Base-by-base conservation (phyloP, 208 protist genomes). In the Trypanosoma melophagium region DNA sequence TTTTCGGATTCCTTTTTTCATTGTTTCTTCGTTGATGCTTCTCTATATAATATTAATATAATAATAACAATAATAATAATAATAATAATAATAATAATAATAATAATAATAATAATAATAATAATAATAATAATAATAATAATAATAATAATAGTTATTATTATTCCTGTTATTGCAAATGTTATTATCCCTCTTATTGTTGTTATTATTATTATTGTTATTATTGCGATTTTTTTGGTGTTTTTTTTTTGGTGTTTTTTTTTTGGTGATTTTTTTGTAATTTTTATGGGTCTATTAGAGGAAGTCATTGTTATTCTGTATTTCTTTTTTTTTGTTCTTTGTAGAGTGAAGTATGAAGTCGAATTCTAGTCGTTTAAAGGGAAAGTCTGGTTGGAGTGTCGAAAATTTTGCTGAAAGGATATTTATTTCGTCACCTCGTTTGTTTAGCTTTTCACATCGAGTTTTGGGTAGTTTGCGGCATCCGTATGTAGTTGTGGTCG, bases 391-490 rank as follows among this genome's bases (percentile, higher is more conserved):
- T 16, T 67, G 60, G 0, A 57, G 61, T 41, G 59, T 88, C 8
- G 83, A 94, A 22, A 74, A 76, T 40, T 66, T 91, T 31, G 81
- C 82, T 8, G 84, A 93, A 51, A 76, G 77, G 16, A 71, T 93
- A 56, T 93, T 93, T 71, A 69, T 93, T 42, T 74, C 63, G 3
- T 69, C 22, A 25, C 78, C 83, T 2, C 69, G 88, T 40, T 60
- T 73, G 9, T 65, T 94, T 49, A 83, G 83, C 67, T 94, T 94
- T 63, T 87, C 85, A 12, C 88, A 94, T 59, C 71, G 88, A n/a
- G 65, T 72, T 12, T n/a, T 81, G 8, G 62, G 66, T 35, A 92
- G 85, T 53, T 24, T 94, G 17, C 72, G 88, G 12, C 88, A 94
- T 59, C 88, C 88, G 7, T 87, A 86, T 60, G 19, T 88, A 44